Base-by-base conservation (phyloP, 306 rosid species). In the Prosopis cineraria region DNA sequence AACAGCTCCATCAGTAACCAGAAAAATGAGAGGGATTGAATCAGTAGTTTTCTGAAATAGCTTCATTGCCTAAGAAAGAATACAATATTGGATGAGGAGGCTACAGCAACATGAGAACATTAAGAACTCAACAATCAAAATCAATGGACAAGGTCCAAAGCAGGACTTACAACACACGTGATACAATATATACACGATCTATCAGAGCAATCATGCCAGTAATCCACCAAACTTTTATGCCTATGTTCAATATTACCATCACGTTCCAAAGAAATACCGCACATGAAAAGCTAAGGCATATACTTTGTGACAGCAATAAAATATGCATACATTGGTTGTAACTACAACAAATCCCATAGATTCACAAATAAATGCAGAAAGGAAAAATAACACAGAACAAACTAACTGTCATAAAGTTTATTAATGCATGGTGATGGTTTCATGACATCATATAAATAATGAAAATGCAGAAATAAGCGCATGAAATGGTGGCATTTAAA, bases 1-100 rank as follows among this genome's bases (percentile, higher is more conserved):
- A 75, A 89, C 99, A 41, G 98, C 71, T 34, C 99, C 99, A 75
- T 95, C 99, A 45, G 99, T 95, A 63, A 91, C 63, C 75, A 95
- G 99, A 73, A 93, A 89, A 79, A 95, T 86, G 76, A 91, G 83
- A 43, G 99, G 97, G 81, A 91, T 52, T 7, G 96, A 84, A 62
- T 86, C 82, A 20, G 72, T 75, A 2, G 90, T 78, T 72, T 87
- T 83, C 78, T 70, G 85, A 58, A 93, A 78, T 83, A 93, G 85
- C 82, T 84, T 93, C 90, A 93, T 80, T 66, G 99, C 99, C 99
- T 95, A 84, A 52, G 79, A 75, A 70, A 80, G 60, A 89, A 72
- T 71, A 83, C 41, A 70, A 37, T 17, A 73, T 73, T 41, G 56
- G 52, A 76, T 64, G 25, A 56, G 41, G 67, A 68, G 41, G 62